These are phyloP conservation scores for Hortaea werneckii DNA, from an alignment of 2,329 filamentous ascomycete species.

Conservation along the genomic window DNA sequence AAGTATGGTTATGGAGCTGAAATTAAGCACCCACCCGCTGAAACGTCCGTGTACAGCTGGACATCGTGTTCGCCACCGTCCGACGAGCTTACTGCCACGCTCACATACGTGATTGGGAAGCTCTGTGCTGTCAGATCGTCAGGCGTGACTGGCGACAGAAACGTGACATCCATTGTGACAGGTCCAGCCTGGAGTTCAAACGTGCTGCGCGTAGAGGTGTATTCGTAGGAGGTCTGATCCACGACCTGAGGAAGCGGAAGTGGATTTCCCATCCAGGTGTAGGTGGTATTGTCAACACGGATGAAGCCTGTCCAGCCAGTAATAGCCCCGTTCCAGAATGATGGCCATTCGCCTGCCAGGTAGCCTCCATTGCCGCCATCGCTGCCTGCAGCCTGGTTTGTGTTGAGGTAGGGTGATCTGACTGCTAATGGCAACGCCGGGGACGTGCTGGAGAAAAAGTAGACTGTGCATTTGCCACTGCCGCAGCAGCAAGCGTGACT, in stretches of 20 bases:
- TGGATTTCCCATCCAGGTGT: conserved; percentile 59
- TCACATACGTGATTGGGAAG: conserved; percentile 59
- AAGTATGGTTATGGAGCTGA: neutral
- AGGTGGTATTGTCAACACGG: conserved; percentile 53
- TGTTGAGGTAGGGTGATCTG: conserved; percentile 62
- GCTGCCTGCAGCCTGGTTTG: conserved; percentile 37
- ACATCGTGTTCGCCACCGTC: conserved; percentile 50
- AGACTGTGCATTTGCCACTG: conserved; percentile 28
- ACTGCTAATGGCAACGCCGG: conserved; percentile 65
- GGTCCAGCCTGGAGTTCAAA: conserved; percentile 58
- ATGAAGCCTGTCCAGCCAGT: conserved; percentile 62
- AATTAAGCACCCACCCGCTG: conserved; percentile 44
- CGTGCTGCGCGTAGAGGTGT: conserved; percentile 61
- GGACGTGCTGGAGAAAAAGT: conserved; percentile 55
- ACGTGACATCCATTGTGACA: conserved; percentile 56
- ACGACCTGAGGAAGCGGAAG: conserved; percentile 34
- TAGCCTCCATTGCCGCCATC: conserved; percentile 55
- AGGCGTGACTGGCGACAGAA: conserved; percentile 60
- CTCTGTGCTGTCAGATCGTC: conserved; percentile 58
- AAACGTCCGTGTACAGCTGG: conserved; percentile 54
- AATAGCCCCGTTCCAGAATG: conserved; percentile 49
- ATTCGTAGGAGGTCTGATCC: conserved; percentile 54
- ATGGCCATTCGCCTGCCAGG: conserved; percentile 46
- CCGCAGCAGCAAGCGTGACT: too few species aligned
- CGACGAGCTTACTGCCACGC: conserved; percentile 50